Evolutionary conservation across 2,329 filamentous ascomycete genomes (phyloP), one percentile per base, ranked within the genome.

Genomic region (Aspergillus pseudoviridinutans): DNA sequence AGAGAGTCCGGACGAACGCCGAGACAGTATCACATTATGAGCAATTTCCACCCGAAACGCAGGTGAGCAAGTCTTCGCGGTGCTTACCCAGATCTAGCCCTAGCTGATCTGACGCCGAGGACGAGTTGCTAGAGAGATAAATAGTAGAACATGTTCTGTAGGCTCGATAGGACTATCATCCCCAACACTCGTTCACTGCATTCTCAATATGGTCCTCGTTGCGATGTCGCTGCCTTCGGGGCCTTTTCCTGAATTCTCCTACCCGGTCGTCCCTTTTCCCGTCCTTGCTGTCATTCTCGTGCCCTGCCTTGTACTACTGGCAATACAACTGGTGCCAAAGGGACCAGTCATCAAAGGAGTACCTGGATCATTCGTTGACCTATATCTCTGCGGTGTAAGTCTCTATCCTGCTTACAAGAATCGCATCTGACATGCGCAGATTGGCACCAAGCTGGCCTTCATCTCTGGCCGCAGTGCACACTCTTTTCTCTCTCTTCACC

Each of bases 381-480:
- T 57, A 3, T 60, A 60, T 41, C 52, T 65, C 14, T 64, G 55
- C 27, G 65, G 65, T 44, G 65, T 67, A 59, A 42, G 59, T 49
- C 28, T 25, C 17, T 32, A 4, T 12, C 44, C 22, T 24, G 28
- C 10, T n/a, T 25, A 17, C 17, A n/a, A n/a, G 29, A 7, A 3
- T 22, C 29, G 8, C 12, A 5, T 29, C 29, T 53, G 35, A 38
- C 29, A 47, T 24, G n/a, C n/a, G 1, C 49, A 67, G 65, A 51
- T 61, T 27, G 60, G 50, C 28, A 65, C 65, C 29, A 67, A 67
- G 42, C 44, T 64, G 1, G 54, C 59, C 24, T 66, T 67, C 25
- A 49, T 67, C 10, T 38, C 56, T 4, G 65, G 65, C 6, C 50
- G 56, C 4, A 67, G 65, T 51, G 59, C 65, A n/a, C 57, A 60